A percentile compares a stretch with the other conserved stretches of the same genome.
phyloP scores from a whole-genome alignment of 2,329 filamentous ascomycete genomes.

The Tolypocladium endophyticum region DNA sequence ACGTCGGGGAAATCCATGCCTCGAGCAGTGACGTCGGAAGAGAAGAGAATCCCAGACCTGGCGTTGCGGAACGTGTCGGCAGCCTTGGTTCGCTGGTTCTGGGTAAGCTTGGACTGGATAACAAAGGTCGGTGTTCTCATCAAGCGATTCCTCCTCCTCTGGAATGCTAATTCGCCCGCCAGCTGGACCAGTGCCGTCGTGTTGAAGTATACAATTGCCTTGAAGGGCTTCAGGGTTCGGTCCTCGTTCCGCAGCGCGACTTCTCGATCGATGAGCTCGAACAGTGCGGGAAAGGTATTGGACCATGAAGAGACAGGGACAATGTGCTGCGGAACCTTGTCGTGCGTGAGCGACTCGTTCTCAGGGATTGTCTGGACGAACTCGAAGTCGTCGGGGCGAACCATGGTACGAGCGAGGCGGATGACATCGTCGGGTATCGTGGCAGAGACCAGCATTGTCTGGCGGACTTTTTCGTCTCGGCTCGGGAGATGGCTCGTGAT shows the following conservation, averaged over 20 bases:
- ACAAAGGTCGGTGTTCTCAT: constrained; percentile 28
- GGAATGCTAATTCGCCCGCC: constrained; percentile 42
- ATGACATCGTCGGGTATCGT: constrained; percentile 83
- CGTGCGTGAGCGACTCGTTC: constrained; percentile 76
- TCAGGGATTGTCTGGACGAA: constrained; percentile 82
- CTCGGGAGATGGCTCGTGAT: constrained; percentile 56
- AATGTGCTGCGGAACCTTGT: constrained; percentile 70
- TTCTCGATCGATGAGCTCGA: constrained; percentile 63
- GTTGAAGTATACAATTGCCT: constrained; percentile 90
- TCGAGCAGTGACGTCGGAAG: constrained; percentile 70
- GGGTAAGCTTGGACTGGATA: constrained; percentile 73
- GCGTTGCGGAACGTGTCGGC: constrained; percentile 62
- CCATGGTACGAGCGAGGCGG: constrained; percentile 62
- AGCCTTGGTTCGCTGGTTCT: constrained; percentile 56
- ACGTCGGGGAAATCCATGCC: constrained; percentile 78
- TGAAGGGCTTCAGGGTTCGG: constrained; percentile 55
- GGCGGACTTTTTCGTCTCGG: constrained; percentile 53
- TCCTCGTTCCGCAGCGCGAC: constrained; percentile 30
- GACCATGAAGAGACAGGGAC: constrained; percentile 58
- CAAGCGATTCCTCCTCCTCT: constrained; percentile 26
- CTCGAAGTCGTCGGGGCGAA: constrained; percentile 71
- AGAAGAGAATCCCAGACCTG: constrained; percentile 57
- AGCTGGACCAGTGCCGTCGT: constrained; percentile 65
- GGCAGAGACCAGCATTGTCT: constrained; percentile 92
- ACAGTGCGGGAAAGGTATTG: constrained; percentile 64